A percentile compares a stretch with the other conserved stretches of the same genome.
Evolutionary conservation across 805 yeast genomes (phyloP).

Genomic region (Candida vartiovaarae): DNA sequence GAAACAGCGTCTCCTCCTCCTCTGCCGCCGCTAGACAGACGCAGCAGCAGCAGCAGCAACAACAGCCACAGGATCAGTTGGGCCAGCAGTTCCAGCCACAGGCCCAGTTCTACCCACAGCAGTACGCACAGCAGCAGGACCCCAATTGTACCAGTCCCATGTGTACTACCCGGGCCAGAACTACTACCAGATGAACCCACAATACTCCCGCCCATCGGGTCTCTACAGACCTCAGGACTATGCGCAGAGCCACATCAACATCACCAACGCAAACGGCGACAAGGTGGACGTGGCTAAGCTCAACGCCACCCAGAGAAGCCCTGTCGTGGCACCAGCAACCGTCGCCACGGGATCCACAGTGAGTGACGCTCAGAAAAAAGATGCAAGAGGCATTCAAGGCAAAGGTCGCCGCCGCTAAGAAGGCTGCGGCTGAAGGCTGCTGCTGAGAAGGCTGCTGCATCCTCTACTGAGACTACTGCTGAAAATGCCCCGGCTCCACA

Average conservation of each 20-base stretch:
- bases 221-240: slow-evolving; percentile 8
- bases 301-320: slow-evolving; percentile 3
- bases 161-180: slow-evolving; percentile 7
- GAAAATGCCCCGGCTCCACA: not conserved
- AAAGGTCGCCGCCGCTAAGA: slow-evolving; percentile 12
- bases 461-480: slow-evolving; percentile 3
- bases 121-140: not conserved
- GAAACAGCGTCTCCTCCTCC: not conserved
- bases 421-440: slow-evolving; percentile 11
- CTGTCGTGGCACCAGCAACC: too few species aligned
- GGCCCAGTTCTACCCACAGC: not conserved
- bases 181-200: slow-evolving; percentile 4
- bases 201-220: slow-evolving; percentile 1
- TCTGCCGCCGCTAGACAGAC: not conserved
- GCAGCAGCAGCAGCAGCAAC: slow-evolving; percentile 1
- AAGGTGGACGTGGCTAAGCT: slow-evolving; percentile 18
- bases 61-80: slow-evolving; percentile 1
- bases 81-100: not conserved
- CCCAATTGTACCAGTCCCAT: slow-evolving; percentile 1
- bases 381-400: slow-evolving; percentile 9
- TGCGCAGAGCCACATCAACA: slow-evolving; percentile 11
- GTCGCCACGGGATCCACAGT: too few species aligned
- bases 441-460: slow-evolving; percentile 9
- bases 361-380: slow-evolving; percentile 1
- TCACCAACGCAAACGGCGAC: slow-evolving; percentile 22